Base-by-base conservation (phyloP, 2,329 filamentous ascomycete species). In the Capronia americana region DNA sequence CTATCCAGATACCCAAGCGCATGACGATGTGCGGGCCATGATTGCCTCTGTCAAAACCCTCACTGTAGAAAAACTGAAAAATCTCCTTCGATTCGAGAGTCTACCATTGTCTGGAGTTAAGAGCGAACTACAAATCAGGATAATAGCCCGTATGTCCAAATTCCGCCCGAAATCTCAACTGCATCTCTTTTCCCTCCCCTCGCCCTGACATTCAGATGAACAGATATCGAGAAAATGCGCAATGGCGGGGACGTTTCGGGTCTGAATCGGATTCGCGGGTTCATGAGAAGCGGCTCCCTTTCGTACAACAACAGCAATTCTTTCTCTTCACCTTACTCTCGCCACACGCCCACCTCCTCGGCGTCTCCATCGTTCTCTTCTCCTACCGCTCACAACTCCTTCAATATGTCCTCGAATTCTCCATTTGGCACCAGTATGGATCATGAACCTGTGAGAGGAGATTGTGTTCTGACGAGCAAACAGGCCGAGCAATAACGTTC, bases 41-140 rank as follows among this genome's bases (percentile, higher is more conserved):
- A 76, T 78, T 57, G 78, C 79, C 59, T 77, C 81, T 69, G 79
- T 85, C 57, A 87, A 86, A 74, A 83, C 79, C 8, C 78, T 89
- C 60, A 81, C 87, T 62, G 88, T 88, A 74, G 82, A 81, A 66
- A 88, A 93, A 73, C 85, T 97, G 57, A 91, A 92, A 73, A 84
- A 84, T 60, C 89, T 98, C 71, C 91, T 94, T 75, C 86, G 87
- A 69, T 82, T 86, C 67, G 92, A 96, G 80, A 86, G 88, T 55
- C 82, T 96, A 41, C 86, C 87, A 71, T 90, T 92, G 67, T 91
- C 90, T 30, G 95, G 95, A 23, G 90, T 95, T 74, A 99, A 99
- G 83, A 87, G 88, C 38, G 86, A 91, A 50, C 82, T 98, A 66
- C 93, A 97, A 79, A 81, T 82, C 65, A 89, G 94, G 73, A 91